Percentiles rank a stretch among this genome's conserved stretches.
phyloP scores from a whole-genome alignment of 768 basidiomycete species.

The Podaxis mareebaensis region DNA sequence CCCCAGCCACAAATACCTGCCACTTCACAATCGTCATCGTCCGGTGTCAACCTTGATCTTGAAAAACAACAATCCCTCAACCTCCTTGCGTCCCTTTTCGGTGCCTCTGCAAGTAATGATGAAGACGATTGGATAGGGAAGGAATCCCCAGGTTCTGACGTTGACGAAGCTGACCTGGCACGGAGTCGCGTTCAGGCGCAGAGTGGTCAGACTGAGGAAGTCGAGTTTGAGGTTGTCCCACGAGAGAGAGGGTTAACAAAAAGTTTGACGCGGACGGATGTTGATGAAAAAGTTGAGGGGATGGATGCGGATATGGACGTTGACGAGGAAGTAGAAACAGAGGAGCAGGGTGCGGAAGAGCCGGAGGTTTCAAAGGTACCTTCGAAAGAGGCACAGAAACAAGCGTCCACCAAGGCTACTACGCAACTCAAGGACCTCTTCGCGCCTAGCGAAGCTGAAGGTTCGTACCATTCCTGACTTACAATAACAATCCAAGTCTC shows the following conservation, averaged over 20 bases:
- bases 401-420: constrained; percentile 11
- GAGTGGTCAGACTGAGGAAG: constrained; percentile 28
- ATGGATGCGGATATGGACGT: constrained; percentile 16
- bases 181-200: constrained; percentile 23
- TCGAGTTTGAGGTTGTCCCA: constrained; percentile 37
- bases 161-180: constrained; percentile 42
- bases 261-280: constrained; percentile 3
- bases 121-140: constrained; percentile 59
- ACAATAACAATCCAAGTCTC: not conserved
- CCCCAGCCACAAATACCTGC: not conserved
- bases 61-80: constrained; percentile 50
- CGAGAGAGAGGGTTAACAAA: constrained; percentile 23
- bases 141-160: constrained; percentile 59
- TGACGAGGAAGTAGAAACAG: not conserved
- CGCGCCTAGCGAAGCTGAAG: constrained; percentile 65
- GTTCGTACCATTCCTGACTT: constrained; percentile 34
- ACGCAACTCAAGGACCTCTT: constrained; percentile 71
- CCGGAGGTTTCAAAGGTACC: constrained; percentile 18
- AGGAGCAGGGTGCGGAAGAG: not conserved
- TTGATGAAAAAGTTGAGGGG: constrained; percentile 10
- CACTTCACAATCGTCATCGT: not conserved
- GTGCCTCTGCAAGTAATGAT: constrained; percentile 27
- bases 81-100: constrained; percentile 57
- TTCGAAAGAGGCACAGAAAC: constrained; percentile 13
- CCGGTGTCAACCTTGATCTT: constrained; percentile 19